phyloP scores from a whole-genome alignment of 2,329 filamentous ascomycete species.

The Simplicillium sp. region DNA sequence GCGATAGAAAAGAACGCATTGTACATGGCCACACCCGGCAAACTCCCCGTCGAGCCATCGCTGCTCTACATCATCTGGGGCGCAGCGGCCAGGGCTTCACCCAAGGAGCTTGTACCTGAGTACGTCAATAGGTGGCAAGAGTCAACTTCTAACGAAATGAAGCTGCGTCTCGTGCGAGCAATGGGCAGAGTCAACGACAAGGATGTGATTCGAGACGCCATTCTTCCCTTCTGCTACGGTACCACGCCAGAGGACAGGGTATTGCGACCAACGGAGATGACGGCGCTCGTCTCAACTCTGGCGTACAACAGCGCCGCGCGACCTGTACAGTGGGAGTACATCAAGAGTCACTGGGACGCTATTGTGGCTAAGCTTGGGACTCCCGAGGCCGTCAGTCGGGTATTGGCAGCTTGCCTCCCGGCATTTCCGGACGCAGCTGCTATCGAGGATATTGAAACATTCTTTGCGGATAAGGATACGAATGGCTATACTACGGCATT shows the following conservation, averaged over 20 bases:
- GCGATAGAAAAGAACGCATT: neutral
- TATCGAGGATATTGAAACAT: slow-evolving; percentile 68
- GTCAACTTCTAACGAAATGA: neutral
- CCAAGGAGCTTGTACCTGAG: neutral
- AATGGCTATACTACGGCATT: slow-evolving; percentile 78
- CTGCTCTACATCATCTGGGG: slow-evolving; percentile 1
- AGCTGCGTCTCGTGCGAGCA: neutral
- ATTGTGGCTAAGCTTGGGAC: slow-evolving; percentile 68
- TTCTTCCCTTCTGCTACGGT: slow-evolving; percentile 71
- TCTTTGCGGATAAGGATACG: slow-evolving; percentile 82
- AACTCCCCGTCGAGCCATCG: neutral
- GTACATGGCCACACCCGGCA: neutral
- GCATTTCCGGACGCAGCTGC: slow-evolving; percentile 65
- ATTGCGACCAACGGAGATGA: slow-evolving; percentile 77
- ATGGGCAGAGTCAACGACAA: slow-evolving; percentile 11
- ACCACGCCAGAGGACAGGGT: slow-evolving; percentile 44
- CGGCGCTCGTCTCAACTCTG: slow-evolving; percentile 66
- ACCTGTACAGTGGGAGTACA: slow-evolving; percentile 69
- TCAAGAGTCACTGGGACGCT: slow-evolving; percentile 73
- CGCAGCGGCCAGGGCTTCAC: neutral
- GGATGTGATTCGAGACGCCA: slow-evolving; percentile 56
- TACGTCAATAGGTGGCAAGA: neutral
- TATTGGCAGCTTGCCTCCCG: slow-evolving; percentile 66
- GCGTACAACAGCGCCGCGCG: slow-evolving; percentile 65
- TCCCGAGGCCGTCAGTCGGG: slow-evolving; percentile 80